phyloP scores from a whole-genome alignment of 495 filamentous ascomycete species.

The Pyrenopolyporus hunteri region DNA sequence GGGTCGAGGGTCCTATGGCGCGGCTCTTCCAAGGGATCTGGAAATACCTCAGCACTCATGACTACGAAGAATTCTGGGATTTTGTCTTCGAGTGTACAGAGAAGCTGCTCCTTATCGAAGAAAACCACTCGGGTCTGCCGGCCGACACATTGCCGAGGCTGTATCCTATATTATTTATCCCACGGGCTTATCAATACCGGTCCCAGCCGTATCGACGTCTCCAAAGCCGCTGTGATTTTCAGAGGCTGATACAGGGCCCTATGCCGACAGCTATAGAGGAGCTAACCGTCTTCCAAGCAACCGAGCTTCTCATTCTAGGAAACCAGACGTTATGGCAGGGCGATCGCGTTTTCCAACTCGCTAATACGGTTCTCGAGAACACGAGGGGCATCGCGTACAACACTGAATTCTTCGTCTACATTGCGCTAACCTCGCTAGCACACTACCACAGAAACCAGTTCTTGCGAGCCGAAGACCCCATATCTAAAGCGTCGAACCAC shows the following conservation, averaged over 20 bases:
- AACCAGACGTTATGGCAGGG: slow-evolving; percentile 37
- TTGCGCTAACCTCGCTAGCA: slow-evolving; percentile 38
- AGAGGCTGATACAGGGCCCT: slow-evolving; percentile 28
- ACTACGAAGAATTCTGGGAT: slow-evolving; percentile 43
- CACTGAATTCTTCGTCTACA: slow-evolving; percentile 39
- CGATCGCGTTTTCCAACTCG: slow-evolving; percentile 38
- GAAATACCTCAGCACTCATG: slow-evolving; percentile 40
- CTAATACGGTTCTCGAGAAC: slow-evolving; percentile 38
- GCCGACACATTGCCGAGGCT: slow-evolving; percentile 37
- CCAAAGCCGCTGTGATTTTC: slow-evolving; percentile 39
- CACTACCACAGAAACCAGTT: slow-evolving; percentile 39
- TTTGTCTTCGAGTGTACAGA: slow-evolving; percentile 43
- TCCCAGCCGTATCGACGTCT: slow-evolving; percentile 37
- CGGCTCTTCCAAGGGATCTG: slow-evolving; percentile 40
- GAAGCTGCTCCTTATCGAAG: slow-evolving; percentile 37
- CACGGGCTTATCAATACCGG: slow-evolving; percentile 40
- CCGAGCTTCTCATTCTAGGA: slow-evolving; percentile 38
- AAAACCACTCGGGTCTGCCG: slow-evolving; percentile 38
- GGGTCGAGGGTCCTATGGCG: slow-evolving; percentile 30
- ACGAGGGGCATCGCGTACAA: slow-evolving; percentile 40
- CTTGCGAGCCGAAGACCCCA: slow-evolving; percentile 12
- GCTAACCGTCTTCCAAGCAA: slow-evolving; percentile 37
- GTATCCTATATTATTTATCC: slow-evolving; percentile 41
- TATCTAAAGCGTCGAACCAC: slow-evolving; percentile 23
- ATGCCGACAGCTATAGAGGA: slow-evolving; percentile 41